Evolutionary conservation across 768 basidiomycete species (phyloP), one percentile per base, ranked within the genome.

Genomic region (Mrakia gelida): DNA sequence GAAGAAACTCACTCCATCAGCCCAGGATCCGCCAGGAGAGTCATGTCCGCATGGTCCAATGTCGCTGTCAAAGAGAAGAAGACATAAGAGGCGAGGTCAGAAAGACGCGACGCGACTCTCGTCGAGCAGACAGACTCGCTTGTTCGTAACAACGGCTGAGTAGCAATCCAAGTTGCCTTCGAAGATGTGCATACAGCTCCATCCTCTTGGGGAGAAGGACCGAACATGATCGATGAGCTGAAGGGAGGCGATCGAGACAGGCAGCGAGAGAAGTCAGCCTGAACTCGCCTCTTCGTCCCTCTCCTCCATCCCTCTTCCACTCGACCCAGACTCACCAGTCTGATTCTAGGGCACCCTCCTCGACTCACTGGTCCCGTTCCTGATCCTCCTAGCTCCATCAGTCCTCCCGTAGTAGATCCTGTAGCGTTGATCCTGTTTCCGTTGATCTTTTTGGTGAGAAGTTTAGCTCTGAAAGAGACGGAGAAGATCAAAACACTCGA

Each of bases 371-470:
- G 80, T 81, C 87, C 86, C 3, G 88, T 85, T 80, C 91, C 94
- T 28, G 86, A 81, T 15, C 92, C 93, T 7, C 93, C 93, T 87
- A 94, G 90, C 84, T 94, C 92, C 75, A 94, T 92, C 81, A 81
- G 65, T 0, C 71, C 81, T 65, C 77, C n/a, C 18, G 79, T 79
- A 34, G 63, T 71, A 28, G 32, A 54, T 56, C 76, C 73, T 26
- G 56, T 43, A 41, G 52, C 9, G 21, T 10, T 9, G 75, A 71
- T 61, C 71, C 76, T 72, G 3, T 80, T 77, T 2, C 82, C 82
- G 68, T 81, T 71, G 61, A 81, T 82, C 87, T 92, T 92, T 38
- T n/a, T n/a, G n/a, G 38, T 3, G 38, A 38, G 38, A 38, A 8
- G 3, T 38, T 38, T 8, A 38, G 38, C 38, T 38, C 38, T 38